These are phyloP conservation scores for Phytophthora vignae DNA, from an alignment of 352 stramenopile species.

Conservation along the genomic window DNA sequence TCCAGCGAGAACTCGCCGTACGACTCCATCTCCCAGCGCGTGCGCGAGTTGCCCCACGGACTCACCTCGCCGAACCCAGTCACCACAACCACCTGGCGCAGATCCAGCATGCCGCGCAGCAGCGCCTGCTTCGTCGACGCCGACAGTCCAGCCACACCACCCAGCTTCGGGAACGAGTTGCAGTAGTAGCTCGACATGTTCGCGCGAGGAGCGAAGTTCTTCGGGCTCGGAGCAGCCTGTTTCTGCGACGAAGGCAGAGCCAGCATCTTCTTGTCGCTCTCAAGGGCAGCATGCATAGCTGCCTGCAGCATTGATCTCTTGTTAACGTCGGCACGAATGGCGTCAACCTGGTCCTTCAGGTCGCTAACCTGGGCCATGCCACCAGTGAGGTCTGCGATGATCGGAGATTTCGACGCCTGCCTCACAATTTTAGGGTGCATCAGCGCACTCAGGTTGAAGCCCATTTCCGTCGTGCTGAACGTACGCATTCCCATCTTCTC, in stretches of 20 bases:
- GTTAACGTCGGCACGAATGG: conserved; percentile 63
- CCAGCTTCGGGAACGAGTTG: conserved; percentile 70
- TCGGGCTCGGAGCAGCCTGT: conserved; percentile 12
- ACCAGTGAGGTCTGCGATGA: conserved; percentile 86
- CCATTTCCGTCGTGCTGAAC: conserved; percentile 90
- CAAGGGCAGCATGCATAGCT: conserved; percentile 44
- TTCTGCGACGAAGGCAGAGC: conserved; percentile 19
- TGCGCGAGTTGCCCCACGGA: conserved; percentile 87
- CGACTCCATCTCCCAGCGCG: conserved; percentile 92
- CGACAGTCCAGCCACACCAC: conserved; percentile 45
- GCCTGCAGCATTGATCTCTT: conserved; percentile 66
- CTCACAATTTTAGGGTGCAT: conserved; percentile 85
- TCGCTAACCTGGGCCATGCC: conserved; percentile 80
- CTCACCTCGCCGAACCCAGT: conserved; percentile 88
- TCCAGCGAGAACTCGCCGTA: conserved; percentile 91
- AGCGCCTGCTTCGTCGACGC: conserved; percentile 47
- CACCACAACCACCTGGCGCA: conserved; percentile 88
- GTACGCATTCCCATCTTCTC: conserved; percentile 86
- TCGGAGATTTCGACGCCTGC: conserved; percentile 67
- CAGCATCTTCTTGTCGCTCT: conserved; percentile 52
- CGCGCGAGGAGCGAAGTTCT: conserved; percentile 53
- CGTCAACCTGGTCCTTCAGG: conserved; percentile 72
- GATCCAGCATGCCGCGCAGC: conserved; percentile 79
- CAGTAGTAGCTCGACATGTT: conserved; percentile 85
- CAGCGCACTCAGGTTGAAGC: conserved; percentile 86